Percentiles rank a stretch among this genome's conserved stretches.
These are phyloP conservation scores for Coemansia sp. DNA, from an alignment of 192 early-diverging fungal genomes.

Conservation along the genomic window DNA sequence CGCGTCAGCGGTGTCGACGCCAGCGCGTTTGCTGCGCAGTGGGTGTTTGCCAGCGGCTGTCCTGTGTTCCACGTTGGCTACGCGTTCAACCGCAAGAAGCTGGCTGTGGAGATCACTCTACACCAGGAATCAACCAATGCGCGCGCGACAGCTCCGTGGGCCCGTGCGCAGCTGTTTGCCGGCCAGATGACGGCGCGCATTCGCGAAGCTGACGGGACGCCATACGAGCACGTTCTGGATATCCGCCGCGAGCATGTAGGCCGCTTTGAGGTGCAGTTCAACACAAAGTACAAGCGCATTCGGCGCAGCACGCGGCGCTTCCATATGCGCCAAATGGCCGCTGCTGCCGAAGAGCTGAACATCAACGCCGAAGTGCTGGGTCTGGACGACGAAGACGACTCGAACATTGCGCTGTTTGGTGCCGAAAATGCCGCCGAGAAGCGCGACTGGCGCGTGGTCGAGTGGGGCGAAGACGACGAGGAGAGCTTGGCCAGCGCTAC, in stretches of 20 bases:
- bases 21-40: constrained; percentile 85
- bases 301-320: constrained; percentile 75
- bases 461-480: constrained; percentile 81
- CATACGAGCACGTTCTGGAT: constrained; percentile 80
- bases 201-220: constrained; percentile 79
- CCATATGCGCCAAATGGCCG: constrained; percentile 68
- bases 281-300: constrained; percentile 98
- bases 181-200: constrained; percentile 75
- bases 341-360: constrained; percentile 61
- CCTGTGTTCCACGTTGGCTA: constrained; percentile 82
- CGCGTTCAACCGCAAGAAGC: constrained; percentile 93
- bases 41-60: constrained; percentile 90
- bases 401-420: constrained; percentile 54
- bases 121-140: constrained; percentile 68
- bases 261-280: constrained; percentile 90
- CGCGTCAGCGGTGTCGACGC: constrained; percentile 84
- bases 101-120: constrained; percentile 89
- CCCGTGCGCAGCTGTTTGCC: constrained; percentile 43
- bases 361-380: constrained; percentile 46
- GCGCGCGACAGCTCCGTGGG: constrained; percentile 49
- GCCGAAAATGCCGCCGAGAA: constrained; percentile 63
- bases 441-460: constrained; percentile 69
- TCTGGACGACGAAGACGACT: constrained; percentile 50
- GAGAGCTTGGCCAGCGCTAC: constrained; percentile 58
- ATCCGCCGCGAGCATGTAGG: constrained; percentile 53